These are phyloP conservation scores for Claviceps africana DNA, from an alignment of 2,329 filamentous ascomycete species.

Conservation along the genomic window DNA sequence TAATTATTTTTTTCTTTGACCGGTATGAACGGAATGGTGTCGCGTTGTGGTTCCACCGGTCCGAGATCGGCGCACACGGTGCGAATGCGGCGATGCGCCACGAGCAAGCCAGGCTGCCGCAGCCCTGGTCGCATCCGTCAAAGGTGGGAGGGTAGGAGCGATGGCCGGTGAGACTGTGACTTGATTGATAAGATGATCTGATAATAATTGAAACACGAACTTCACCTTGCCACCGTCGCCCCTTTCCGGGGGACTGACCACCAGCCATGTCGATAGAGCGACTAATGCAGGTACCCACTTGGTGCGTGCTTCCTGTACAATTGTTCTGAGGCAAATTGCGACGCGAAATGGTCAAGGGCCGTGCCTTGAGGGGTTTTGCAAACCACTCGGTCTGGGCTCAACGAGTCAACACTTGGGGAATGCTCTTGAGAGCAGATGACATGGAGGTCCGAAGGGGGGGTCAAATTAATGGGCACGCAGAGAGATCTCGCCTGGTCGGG, in stretches of 20 bases:
- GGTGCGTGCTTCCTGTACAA: no score
- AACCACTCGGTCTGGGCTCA: not conserved
- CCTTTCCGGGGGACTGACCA: not conserved
- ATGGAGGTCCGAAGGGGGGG: not conserved
- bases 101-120: not conserved
- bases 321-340: not conserved
- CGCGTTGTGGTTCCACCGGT: not conserved
- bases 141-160: not conserved
- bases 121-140: not conserved
- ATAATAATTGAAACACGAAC: not conserved
- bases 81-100: not conserved
- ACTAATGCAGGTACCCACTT: no score
- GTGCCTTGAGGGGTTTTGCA: not conserved
- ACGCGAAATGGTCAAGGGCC: not conserved
- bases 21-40: no score
- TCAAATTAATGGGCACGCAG: not conserved
- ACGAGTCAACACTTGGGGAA: not conserved
- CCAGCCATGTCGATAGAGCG: not conserved
- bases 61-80: not conserved
- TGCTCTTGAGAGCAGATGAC: not conserved
- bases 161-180: not conserved
- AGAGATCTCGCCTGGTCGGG: not conserved
- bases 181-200: conserved; percentile 8
- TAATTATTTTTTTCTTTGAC: not conserved
- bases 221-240: not conserved